A percentile compares a stretch with the other conserved stretches of the same genome.
Conservation (phyloP, 2,329 filamentous ascomycete genomes). For the Aspergillus japonicus region DNA sequence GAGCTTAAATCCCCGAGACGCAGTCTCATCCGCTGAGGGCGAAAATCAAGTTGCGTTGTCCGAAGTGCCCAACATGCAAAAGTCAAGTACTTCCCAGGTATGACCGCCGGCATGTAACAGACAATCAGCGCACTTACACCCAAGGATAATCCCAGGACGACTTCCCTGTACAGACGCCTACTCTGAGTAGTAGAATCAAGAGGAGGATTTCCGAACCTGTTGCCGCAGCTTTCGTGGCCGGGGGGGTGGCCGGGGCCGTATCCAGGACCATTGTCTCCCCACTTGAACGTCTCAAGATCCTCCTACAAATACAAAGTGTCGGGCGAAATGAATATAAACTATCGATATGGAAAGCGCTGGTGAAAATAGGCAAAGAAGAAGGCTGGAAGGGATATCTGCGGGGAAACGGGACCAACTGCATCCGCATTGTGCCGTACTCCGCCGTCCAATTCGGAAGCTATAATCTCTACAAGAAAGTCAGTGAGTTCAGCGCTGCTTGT, state of each 20-base stretch:
- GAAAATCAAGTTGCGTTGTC: neutral
- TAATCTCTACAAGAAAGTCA: conserved; percentile 91
- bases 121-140: conserved; percentile 3
- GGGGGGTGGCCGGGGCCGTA: conserved; percentile 92
- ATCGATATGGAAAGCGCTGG: conserved; percentile 81
- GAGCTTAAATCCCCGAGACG: neutral
- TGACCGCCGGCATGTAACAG: neutral
- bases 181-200: conserved; percentile 27
- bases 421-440: conserved; percentile 96
- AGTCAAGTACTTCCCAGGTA: conserved; percentile 24
- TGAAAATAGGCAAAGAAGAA: conserved; percentile 96
- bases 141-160: conserved; percentile 18
- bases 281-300: conserved; percentile 90
- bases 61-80: neutral
- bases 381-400: conserved; percentile 97
- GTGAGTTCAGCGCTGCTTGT: conserved; percentile 31
- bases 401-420: conserved; percentile 96
- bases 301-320: conserved; percentile 93
- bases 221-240: conserved; percentile 87
- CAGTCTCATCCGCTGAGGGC: neutral
- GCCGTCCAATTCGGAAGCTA: conserved; percentile 98
- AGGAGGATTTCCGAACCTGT: conserved; percentile 73
- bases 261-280: conserved; percentile 96
- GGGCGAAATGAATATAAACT: conserved; percentile 91
- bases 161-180: conserved; percentile 12